Base-by-base conservation (phyloP, 73 alveolate species). In the Diophrys sp. region DNA sequence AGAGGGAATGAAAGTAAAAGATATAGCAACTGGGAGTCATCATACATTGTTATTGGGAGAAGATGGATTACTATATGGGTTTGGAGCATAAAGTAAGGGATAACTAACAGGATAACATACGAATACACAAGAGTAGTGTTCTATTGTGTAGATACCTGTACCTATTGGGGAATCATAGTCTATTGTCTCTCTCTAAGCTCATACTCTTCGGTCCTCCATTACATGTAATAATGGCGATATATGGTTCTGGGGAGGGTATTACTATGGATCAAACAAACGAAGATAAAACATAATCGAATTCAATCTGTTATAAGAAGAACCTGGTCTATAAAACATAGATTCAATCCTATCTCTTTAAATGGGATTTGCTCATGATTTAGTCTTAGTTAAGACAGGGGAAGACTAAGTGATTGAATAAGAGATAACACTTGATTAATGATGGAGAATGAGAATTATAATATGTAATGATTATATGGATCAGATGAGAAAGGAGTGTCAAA, bases 201-300 rank as follows among this genome's bases (percentile, higher is more conserved):
- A 54, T 53, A 77, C 74, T n/a, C 56, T 85, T 2, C 44, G 93
- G 25, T 70, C 77, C 33, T 73, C 74, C 28, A 73, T 80, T 24
- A 1, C 34, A 0, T 67, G 81, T 1, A 89, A 87, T 24, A 75
- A 55, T 31, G 84, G 84, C 23, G 56, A 80, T 56, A 76, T 75
- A 1, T 87, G 84, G 82, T 81, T 75, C 70, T 87, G 89, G 89
- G 94, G 94, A 54, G 94, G 94, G 29, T 87, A 54, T 54, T 73
- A 55, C 29, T 87, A 87, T 68, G 55, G 69, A 1, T 31, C 68
- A 11, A 29, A 67, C 18, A 62, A 75, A 31, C 70, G 80, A 74
- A 24, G 29, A 1, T 31, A 24, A 57, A 67, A 75, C 73, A 87
- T 80, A 1, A 87, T 67, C 1, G 94, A 82, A 0, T 87, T 80